These are phyloP conservation scores for Dictyostelium citrinum DNA, from an alignment of 78 protist species.

Conservation along the genomic window DNA sequence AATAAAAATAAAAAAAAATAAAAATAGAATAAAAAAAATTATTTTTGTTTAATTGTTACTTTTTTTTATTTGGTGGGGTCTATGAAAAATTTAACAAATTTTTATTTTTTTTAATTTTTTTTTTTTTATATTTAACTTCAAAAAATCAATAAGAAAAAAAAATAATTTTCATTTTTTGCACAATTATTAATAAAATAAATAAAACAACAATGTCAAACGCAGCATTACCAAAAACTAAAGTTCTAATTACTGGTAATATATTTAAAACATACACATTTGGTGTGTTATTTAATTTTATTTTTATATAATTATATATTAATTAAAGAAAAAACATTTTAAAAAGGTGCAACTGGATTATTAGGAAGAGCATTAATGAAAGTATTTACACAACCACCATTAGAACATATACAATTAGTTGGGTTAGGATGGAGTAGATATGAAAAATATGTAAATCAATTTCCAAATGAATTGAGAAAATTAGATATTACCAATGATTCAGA, in stretches of 20 bases:
- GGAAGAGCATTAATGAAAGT: constrained; percentile 64
- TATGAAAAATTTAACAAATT: no score
- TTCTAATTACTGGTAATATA: neutral
- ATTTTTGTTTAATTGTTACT: neutral
- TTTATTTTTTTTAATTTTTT: neutral
- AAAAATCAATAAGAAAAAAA: neutral
- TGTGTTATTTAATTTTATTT: no score
- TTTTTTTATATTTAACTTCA: neutral
- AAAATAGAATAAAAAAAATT: neutral
- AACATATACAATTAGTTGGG: neutral
- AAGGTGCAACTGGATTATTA: constrained; percentile 44
- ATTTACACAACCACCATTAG: neutral
- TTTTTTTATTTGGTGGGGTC: no score
- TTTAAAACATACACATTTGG: no score
- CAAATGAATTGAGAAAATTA: neutral
- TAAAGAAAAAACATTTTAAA: neutral
- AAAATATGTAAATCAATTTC: constrained; percentile 16
- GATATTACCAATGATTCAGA: neutral
- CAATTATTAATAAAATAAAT: neutral
- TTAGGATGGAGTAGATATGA: constrained; percentile 50
- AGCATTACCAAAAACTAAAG: neutral
- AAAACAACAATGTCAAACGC: neutral
- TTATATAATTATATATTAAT: no score
- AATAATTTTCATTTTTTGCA: neutral
- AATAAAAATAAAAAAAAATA: neutral